Base-by-base conservation (phyloP, 768 basidiomycete genomes). In the Phylloporus arenicola region DNA sequence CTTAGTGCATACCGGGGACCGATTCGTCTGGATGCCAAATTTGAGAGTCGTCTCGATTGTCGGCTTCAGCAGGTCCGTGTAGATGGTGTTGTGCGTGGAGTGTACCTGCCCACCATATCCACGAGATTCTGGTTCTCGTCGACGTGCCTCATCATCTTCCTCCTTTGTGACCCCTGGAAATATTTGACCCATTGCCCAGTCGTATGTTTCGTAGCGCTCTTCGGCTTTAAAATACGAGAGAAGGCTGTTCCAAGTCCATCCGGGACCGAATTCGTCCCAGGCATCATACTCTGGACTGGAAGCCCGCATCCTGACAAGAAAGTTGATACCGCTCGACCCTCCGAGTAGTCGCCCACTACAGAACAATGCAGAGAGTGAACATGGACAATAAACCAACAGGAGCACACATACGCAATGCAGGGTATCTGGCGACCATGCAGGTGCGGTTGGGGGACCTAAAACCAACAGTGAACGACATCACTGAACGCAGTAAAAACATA, bases 251-350 rank as follows among this genome's bases (percentile, higher is more conserved):
- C 58, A 59, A 41, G 41, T 27, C 58, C 58, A 60, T 30, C 58
- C 58, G 16, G 11, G 3, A 34, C 55, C 58, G 3, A 59, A 60
- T 8, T 48, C 51, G 9, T 51, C 39, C 58, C 58, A 59, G 24
- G 51, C 47, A 27, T 59, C 58, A n/a, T 59, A 60, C 40, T 60
- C 58, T 3, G 48, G 31, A 20, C 51, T 31, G 7, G 58, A 60
- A 19, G 51, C 58, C 43, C 58, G 58, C 54, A 59, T 60, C 33
- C 54, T 60, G 19, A 33, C 55, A 19, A 59, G 51, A 14, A 4
- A 50, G 35, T 59, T 59, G 35, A 59, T 59, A 14, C 43, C 58
- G 43, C 58, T 59, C 8, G 58, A 57, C 34, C 58, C 58, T 30
- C 58, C 58, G 4, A 59, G 54, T 29, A 59, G 33, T 29, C 58